Base-by-base conservation (phyloP, 2,329 filamentous ascomycete genomes). In the Chaetoscypha palmicola region DNA sequence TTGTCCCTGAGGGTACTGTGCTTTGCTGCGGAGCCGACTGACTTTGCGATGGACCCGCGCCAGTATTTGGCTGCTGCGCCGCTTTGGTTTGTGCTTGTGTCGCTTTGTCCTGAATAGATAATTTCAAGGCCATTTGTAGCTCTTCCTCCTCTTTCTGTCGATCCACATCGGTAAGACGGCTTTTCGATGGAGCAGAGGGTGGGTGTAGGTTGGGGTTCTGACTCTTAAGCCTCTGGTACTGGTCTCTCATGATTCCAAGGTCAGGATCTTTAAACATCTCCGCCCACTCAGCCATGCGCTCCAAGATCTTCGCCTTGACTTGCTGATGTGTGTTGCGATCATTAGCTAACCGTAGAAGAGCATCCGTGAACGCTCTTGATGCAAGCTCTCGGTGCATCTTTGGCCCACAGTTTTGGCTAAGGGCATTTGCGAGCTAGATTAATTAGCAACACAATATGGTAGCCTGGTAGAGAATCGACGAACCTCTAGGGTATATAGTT, bases 91-190 rank as follows among this genome's bases (percentile, higher is more conserved):
- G 63, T 62, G 74, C 73, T 62, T 81, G 79, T 49, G 71, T 69
- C 53, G 77, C 74, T 59, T 94, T 91, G 49, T 98, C 92, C 63
- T 94, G 88, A 57, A 98, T 77, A 33, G 89, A 96, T 59, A 98
- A 73, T 58, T 85, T 90, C 38, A 98, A 73, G 2, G 92, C 92
- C 80, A 96, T 95, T 64, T 97, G 92, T 43, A 98, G 70, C 67
- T 98, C 92, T 39, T 97, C 90, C 49, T 98, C 92, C 66, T 98
- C 92, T 67, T 94, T 95, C 66, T 88, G 85, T 51, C 92, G 79
- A 65, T 98, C 92, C 36, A 84, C 58, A 24, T 94, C 85, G 35
- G 91, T 96, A 50, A 98, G 88, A 55, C 88, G 81, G 49, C 83
- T 86, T 73, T 98, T 98, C 58, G 84, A 84, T 3, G 92, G 92